A percentile compares a stretch with the other conserved stretches of the same genome.
Conservation (phyloP, 768 basidiomycete genomes). For the Suillus discolor region DNA sequence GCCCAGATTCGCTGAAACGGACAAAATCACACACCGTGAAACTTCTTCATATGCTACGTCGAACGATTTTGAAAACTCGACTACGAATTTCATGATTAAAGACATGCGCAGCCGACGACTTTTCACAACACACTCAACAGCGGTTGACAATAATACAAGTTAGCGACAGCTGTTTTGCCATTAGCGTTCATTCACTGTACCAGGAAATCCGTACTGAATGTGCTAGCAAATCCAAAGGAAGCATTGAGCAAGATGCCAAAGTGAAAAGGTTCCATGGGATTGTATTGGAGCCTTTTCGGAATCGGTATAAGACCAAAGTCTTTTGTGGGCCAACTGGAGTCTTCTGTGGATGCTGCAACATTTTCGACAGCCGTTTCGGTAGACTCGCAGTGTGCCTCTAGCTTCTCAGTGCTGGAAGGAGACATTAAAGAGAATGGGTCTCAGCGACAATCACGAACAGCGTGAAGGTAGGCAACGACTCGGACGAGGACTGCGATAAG, state of each 20-base stretch:
- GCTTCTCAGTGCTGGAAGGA: constrained; percentile 14
- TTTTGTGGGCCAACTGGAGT: constrained; percentile 18
- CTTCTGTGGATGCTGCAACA: not conserved
- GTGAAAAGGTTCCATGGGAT: constrained; percentile 50
- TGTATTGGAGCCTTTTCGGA: constrained; percentile 54
- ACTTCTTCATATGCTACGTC: constrained; percentile 38
- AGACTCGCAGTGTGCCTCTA: not conserved
- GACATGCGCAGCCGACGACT: not conserved
- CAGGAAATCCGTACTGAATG: constrained; percentile 32
- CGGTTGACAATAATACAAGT: constrained; percentile 85
- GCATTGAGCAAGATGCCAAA: constrained; percentile 57
- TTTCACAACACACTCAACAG: constrained; percentile 55
- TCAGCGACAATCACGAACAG: not conserved
- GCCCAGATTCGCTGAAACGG: not conserved
- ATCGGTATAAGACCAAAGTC: constrained; percentile 72
- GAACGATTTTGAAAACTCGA: constrained; percentile 42
- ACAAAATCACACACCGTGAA: constrained; percentile 26
- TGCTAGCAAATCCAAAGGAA: constrained; percentile 65
- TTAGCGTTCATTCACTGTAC: not conserved
- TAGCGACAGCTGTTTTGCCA: constrained; percentile 54
- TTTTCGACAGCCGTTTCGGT: not conserved
- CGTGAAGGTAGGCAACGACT: not conserved
- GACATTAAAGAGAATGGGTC: constrained; percentile 12
- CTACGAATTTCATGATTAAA: constrained; percentile 14
- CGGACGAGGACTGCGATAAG: not conserved